Conservation (phyloP, 1,139 yeast species). For the Yamadazyma blattariae region DNA sequence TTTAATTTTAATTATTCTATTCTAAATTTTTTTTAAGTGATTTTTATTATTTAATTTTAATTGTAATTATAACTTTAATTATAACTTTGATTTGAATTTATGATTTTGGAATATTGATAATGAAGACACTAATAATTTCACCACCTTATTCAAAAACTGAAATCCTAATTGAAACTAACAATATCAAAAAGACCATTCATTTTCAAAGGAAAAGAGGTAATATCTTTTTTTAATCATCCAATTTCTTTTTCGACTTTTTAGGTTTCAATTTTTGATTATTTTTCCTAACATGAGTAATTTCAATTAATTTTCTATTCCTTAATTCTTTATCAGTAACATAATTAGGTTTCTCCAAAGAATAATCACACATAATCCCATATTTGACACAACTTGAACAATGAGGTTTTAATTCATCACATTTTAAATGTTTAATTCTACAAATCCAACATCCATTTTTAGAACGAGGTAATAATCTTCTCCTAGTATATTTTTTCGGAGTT, state of each 20-base stretch:
- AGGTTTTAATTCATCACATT: slow-evolving; percentile 45
- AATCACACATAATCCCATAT: slow-evolving; percentile 46
- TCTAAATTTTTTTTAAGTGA: too few relatives aligned
- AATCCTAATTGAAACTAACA: too few relatives aligned
- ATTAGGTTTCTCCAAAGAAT: slow-evolving; percentile 38
- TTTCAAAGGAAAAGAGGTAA: too few relatives aligned
- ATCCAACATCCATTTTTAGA: slow-evolving; percentile 50
- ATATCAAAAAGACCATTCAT: too few relatives aligned
- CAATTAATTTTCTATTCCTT: slow-evolving; percentile 32
- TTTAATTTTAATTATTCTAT: too few relatives aligned
- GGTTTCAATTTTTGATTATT: slow-evolving; percentile 19
- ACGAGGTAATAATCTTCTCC: slow-evolving; percentile 42
- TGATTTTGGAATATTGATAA: too few relatives aligned
- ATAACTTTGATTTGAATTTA: too few relatives aligned
- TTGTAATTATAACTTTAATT: too few relatives aligned
- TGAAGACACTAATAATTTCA: too few relatives aligned
- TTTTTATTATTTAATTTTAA: too few relatives aligned
- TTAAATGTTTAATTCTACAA: slow-evolving; percentile 49
- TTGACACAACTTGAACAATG: slow-evolving; percentile 37
- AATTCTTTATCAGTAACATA: slow-evolving; percentile 39
- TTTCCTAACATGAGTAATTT: slow-evolving; percentile 31
- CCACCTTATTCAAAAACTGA: background rate
- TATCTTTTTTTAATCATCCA: slow-evolving; percentile 3
- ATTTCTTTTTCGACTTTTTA: slow-evolving; percentile 6
- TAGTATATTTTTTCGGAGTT: slow-evolving; percentile 35